Evolutionary conservation across 176 grass and related monocot genomes (phyloP).

Genomic region (Oryza punctata): DNA sequence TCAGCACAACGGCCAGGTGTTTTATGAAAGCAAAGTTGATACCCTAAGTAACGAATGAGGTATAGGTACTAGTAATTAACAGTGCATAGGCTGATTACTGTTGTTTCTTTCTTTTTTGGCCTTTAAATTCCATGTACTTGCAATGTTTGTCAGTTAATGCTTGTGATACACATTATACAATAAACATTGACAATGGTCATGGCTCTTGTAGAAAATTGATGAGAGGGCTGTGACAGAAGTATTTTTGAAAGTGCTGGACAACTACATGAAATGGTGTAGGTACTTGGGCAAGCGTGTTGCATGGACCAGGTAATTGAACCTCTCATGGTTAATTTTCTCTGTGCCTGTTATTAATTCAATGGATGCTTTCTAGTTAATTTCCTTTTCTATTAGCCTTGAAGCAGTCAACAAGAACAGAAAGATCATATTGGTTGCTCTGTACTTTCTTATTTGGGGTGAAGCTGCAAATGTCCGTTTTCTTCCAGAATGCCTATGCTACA

Average conservation of each 20-base stretch:
- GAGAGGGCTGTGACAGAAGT: slow-evolving; percentile 83
- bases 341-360: slow-evolving; percentile 20
- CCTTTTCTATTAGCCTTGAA: slow-evolving; percentile 56
- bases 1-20: neutral
- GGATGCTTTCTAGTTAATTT: slow-evolving; percentile 6
- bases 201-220: slow-evolving; percentile 85
- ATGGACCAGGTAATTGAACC: slow-evolving; percentile 74
- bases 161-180: neutral
- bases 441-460: slow-evolving; percentile 97
- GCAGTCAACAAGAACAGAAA: slow-evolving; percentile 87
- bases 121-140: neutral
- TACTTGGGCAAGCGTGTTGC: slow-evolving; percentile 80
- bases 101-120: neutral
- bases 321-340: slow-evolving; percentile 6
- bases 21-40: slow-evolving; percentile 16
- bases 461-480: slow-evolving; percentile 94
- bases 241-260: slow-evolving; percentile 88
- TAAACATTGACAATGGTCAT: neutral
- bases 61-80: neutral
- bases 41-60: neutral
- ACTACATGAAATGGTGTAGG: slow-evolving; percentile 94
- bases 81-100: slow-evolving; percentile 5
- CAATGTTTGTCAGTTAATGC: slow-evolving; percentile 14
- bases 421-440: slow-evolving; percentile 79
- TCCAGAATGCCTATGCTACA: slow-evolving; percentile 95